Evolutionary conservation across 768 basidiomycete species (phyloP), one percentile per base, ranked within the genome.

Genomic region (Tulasnella sp.): DNA sequence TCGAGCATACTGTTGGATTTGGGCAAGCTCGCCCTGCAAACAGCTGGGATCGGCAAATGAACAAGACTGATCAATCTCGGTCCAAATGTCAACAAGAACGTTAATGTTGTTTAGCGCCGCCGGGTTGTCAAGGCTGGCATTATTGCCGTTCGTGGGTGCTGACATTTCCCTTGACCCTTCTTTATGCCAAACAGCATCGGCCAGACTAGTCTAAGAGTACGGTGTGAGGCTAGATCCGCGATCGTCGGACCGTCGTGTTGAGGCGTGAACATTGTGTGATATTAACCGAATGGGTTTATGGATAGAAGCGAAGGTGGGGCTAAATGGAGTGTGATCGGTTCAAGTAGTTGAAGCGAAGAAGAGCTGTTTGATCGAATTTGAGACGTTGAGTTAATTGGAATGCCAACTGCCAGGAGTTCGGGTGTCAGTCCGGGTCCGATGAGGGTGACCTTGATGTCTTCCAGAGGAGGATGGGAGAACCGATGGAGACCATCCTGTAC

Each of bases 401-500:
- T 69, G 64, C 64, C 64, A 28, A 20, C 64, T 18, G 64, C 64
- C 34, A 31, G 64, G 64, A 69, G 12, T 69, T 37, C 64, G 64
- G 64, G 64, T 69, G 64, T 69, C 64, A 31, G 64, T 69, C 64
- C 64, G 64, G 64, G 31, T 28, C 64, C 64, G 28, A 69, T 69
- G 64, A 69, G 64, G 6, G 64, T 69, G 31, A 69, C 64, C 31
- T 20, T 37, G 64, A 69, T 28, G 64, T 69, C 64, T 14, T 69
- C 64, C 5, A 31, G 64, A 16, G 64, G 64, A 16, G 64, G 64
- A 37, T 31, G 64, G 64, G 64, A 69, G 64, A 69, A 69, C 28
- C 64, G 64, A 37, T 69, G 64, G 12, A 69, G 64, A 28, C 64
- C 64, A 96, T 98, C 82, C 89, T 98, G 37, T 37, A 37, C 37